A percentile compares a stretch with the other conserved stretches of the same genome.
These are phyloP conservation scores for Lactifluus pinguis DNA, from an alignment of 768 basidiomycete genomes.

Conservation along the genomic window DNA sequence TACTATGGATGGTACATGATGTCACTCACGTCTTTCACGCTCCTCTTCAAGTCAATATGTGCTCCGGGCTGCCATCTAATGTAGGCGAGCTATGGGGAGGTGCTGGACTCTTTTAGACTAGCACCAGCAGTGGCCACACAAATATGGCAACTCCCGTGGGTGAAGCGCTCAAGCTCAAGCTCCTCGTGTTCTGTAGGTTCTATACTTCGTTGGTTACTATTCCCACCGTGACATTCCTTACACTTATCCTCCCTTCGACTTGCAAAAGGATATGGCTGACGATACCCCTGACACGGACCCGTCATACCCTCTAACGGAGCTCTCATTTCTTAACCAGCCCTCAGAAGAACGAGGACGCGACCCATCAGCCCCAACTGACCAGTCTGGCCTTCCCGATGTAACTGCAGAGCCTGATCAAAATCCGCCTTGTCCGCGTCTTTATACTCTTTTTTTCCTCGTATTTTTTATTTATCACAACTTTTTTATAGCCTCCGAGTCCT, in stretches of 20 bases:
- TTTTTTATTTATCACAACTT: not conserved
- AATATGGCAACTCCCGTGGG: conserved; percentile 5
- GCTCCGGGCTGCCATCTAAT: not conserved
- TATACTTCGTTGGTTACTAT: too few relatives aligned
- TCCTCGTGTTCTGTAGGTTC: not conserved
- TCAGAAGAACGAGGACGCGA: not conserved
- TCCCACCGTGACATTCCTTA: too few relatives aligned
- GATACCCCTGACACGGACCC: not conserved
- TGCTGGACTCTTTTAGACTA: not conserved
- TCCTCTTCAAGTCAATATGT: not conserved
- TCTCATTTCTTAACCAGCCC: conserved; percentile 1
- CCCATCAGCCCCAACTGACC: not conserved
- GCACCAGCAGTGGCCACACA: not conserved
- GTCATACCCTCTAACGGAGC: not conserved
- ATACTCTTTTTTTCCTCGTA: not conserved
- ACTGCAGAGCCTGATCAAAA: not conserved
- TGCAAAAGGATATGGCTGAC: not conserved
- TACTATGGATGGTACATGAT: too few relatives aligned
- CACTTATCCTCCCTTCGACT: not conserved
- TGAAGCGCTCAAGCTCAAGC: not conserved
- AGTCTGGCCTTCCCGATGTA: not conserved
- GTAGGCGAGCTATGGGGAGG: not conserved
- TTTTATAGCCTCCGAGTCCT: conserved; percentile 20
- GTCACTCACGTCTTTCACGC: too few relatives aligned
- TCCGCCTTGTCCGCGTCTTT: not conserved